These are phyloP conservation scores for Podaxis pistillaris DNA, from an alignment of 768 basidiomycete genomes.

Conservation along the genomic window DNA sequence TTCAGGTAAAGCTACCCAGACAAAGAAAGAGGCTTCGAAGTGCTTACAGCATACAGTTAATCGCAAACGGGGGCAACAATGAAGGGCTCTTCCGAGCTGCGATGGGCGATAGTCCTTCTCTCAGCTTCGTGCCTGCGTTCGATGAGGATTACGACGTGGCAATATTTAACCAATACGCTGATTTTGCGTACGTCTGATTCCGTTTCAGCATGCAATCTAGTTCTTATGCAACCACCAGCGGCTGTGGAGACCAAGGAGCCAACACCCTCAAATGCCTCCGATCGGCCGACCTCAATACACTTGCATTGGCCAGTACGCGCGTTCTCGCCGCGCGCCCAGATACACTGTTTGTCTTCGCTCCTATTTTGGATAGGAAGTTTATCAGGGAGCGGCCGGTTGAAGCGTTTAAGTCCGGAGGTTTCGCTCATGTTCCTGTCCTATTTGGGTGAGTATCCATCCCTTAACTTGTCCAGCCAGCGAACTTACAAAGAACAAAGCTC, in stretches of 20 bases:
- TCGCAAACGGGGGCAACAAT: conserved; percentile 36
- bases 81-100: conserved; percentile 38
- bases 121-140: conserved; percentile 34
- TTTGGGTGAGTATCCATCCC: conserved; percentile 25
- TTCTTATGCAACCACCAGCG: conserved; percentile 18
- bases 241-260: conserved; percentile 22
- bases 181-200: conserved; percentile 30
- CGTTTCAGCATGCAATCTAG: neutral
- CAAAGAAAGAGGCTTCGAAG: neutral
- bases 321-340: conserved; percentile 28
- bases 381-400: conserved; percentile 35
- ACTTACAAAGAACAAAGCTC: conserved; percentile 18
- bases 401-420: conserved; percentile 35
- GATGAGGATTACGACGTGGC: conserved; percentile 31
- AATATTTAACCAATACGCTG: conserved; percentile 34
- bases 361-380: conserved; percentile 34
- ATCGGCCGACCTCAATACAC: conserved; percentile 22
- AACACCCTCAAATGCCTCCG: conserved; percentile 34
- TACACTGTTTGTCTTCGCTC: conserved; percentile 38
- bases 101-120: conserved; percentile 44
- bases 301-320: conserved; percentile 33
- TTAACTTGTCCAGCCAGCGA: neutral
- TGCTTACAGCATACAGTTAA: conserved; percentile 25
- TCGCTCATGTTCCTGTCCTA: conserved; percentile 38
- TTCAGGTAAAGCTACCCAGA: conserved; percentile 27